Conservation (phyloP, 352 stramenopile genomes). For the Phytophthora macrochlamydospora region DNA sequence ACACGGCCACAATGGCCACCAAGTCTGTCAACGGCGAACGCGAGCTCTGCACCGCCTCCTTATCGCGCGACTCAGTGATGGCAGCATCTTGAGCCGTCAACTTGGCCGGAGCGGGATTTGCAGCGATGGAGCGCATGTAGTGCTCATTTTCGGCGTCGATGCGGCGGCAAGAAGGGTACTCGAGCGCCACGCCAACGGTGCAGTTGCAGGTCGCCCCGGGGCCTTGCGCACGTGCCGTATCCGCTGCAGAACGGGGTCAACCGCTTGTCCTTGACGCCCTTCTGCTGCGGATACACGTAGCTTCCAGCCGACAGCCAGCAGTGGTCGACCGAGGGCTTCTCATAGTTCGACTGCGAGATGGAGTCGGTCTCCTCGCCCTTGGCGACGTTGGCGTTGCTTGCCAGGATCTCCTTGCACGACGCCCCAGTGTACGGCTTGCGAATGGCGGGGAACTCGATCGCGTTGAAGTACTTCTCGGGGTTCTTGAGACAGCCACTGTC, state of each 20-base stretch:
- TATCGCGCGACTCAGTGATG: slow-evolving; percentile 9
- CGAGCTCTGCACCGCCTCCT: background rate
- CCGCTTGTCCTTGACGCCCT: slow-evolving; percentile 62
- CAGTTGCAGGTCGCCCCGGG: slow-evolving; percentile 69
- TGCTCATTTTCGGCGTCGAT: slow-evolving; percentile 68
- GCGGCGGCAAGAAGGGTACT: slow-evolving; percentile 56
- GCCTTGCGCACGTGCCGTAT: slow-evolving; percentile 62
- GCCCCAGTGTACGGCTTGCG: slow-evolving; percentile 56
- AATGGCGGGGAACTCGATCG: slow-evolving; percentile 56
- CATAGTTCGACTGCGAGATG: slow-evolving; percentile 30
- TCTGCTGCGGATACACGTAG: slow-evolving; percentile 66
- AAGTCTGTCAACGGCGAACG: slow-evolving; percentile 15
- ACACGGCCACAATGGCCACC: slow-evolving; percentile 9
- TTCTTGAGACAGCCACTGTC: slow-evolving; percentile 64
- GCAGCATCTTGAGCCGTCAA: background rate
- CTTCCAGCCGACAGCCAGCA: slow-evolving; percentile 70
- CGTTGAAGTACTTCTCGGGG: slow-evolving; percentile 65
- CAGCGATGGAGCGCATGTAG: slow-evolving; percentile 13
- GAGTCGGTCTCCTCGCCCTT: slow-evolving; percentile 19
- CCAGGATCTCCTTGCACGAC: slow-evolving; percentile 36
- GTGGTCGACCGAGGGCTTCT: slow-evolving; percentile 63
- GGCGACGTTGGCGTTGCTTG: slow-evolving; percentile 10
- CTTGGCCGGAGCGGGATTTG: background rate
- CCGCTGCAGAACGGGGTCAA: slow-evolving; percentile 70
- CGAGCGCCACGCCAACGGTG: slow-evolving; percentile 39